Evolutionary conservation across 371 early-diverging fungal species (phyloP).

Genomic region (Mortierella sp.): DNA sequence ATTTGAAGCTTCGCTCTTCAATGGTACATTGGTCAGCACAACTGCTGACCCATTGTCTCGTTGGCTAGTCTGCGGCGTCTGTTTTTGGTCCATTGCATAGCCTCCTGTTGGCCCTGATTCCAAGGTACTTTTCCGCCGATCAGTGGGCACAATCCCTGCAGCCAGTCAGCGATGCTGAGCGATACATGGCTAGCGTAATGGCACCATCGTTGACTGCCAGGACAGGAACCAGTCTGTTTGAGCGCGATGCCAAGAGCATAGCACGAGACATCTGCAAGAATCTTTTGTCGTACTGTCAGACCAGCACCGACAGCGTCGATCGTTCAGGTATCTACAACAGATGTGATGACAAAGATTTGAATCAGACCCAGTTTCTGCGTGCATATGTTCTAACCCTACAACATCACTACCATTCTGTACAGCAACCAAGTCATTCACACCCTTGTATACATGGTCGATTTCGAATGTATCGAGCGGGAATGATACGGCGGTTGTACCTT

Average conservation of each 20-base stretch:
- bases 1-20: no score
- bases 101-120: conserved; percentile 56
- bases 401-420: neutral
- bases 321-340: conserved; percentile 23
- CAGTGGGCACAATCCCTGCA: conserved; percentile 47
- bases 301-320: conserved; percentile 41
- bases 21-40: no score
- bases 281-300: conserved; percentile 59
- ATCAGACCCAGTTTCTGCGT: no score
- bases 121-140: conserved; percentile 57
- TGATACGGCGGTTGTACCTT: conserved; percentile 27
- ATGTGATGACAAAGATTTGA: no score
- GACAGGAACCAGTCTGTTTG: conserved; percentile 37
- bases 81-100: conserved; percentile 60
- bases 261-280: conserved; percentile 54
- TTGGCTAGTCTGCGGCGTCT: conserved; percentile 35
- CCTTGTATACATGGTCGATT: conserved; percentile 47
- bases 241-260: conserved; percentile 44
- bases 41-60: no score
- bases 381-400: neutral
- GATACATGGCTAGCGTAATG: conserved; percentile 21
- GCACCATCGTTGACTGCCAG: conserved; percentile 39
- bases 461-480: conserved; percentile 25
- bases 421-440: conserved; percentile 25
- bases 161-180: conserved; percentile 48